Conservation (phyloP, 768 basidiomycete genomes). For the Russula griseocarnosa region DNA sequence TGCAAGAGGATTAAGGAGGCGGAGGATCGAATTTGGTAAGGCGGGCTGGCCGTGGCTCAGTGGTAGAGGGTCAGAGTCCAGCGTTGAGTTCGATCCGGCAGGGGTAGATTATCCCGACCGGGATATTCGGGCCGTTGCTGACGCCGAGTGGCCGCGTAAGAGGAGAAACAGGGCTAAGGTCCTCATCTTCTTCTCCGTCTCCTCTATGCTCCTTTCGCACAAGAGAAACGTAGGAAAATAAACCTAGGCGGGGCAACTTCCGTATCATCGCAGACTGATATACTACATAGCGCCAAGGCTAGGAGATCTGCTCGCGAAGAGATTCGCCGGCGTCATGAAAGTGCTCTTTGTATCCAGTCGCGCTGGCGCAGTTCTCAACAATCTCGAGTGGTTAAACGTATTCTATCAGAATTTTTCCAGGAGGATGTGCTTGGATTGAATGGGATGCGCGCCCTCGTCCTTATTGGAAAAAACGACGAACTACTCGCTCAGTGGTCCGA, state of each 20-base stretch:
- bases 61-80: constrained; percentile 6
- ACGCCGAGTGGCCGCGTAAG: constrained; percentile 15
- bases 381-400: constrained; percentile 39
- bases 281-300: constrained; percentile 61
- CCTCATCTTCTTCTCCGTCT: not conserved
- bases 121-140: not conserved
- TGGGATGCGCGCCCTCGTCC: constrained; percentile 60
- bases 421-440: constrained; percentile 49
- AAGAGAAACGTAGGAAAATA: constrained; percentile 56
- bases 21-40: not conserved
- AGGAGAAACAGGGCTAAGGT: not conserved
- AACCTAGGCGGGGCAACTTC: constrained; percentile 68
- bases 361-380: constrained; percentile 60
- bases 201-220: constrained; percentile 45
- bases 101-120: constrained; percentile 2
- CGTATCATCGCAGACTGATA: constrained; percentile 48
- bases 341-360: constrained; percentile 58
- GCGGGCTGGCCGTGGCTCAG: constrained; percentile 7
- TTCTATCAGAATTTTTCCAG: constrained; percentile 51
- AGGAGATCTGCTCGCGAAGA: constrained; percentile 56
- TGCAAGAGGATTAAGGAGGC: not conserved
- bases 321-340: constrained; percentile 52
- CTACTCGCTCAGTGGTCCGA: constrained; percentile 47
- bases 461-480: constrained; percentile 51
- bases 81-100: constrained; percentile 25